Base-by-base conservation (phyloP, 2,329 filamentous ascomycete species). In the Fusarium nematophilum region DNA sequence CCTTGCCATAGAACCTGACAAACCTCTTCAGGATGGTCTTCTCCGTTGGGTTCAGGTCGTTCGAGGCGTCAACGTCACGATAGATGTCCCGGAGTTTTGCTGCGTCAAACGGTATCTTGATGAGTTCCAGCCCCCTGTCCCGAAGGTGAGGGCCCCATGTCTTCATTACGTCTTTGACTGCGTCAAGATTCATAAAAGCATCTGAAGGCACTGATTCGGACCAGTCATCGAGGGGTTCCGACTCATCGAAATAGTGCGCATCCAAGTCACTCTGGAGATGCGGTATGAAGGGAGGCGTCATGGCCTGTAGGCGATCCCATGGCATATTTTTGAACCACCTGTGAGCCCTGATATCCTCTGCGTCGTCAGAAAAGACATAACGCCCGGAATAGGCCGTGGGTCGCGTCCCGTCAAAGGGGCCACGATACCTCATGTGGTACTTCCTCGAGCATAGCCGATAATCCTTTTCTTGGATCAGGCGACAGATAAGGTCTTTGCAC, bases 211-310 rank as follows among this genome's bases (percentile, higher is more conserved):
- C 72, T 6, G 82, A 84, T 23, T 82, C 80, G 3, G 83, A 80
- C 80, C 82, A 80, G 66, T 90, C 87, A 27, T 84, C 86, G 45
- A 94, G 86, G 23, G 89, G 81, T 33, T 91, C 87, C 62, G 92
- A 91, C 43, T 93, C 89, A 54, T 97, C 91, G 70, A 98, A 98
- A 72, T 97, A 98, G 68, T 90, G 91, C 1, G 93, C 95, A 70
- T 93, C 90, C 45, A 90, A 88, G 61, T 82, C 79, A 25, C 81
- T 79, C 31, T 81, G 80, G 18, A 97, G 87, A 9, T 86, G 83
- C 0, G 94, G 94, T 1, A 96, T 79, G 68, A 96, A 94, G 0
- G 93, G 93, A 1, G 94, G 93, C 8, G 79, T 79, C 50, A 86
- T 83, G 27, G 83, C 76, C 68, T 95, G 90, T 13, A 97, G 75